These are phyloP conservation scores for Papiliotrema nemorosa DNA, from an alignment of 1,284 basidiomycete species.

Conservation along the genomic window DNA sequence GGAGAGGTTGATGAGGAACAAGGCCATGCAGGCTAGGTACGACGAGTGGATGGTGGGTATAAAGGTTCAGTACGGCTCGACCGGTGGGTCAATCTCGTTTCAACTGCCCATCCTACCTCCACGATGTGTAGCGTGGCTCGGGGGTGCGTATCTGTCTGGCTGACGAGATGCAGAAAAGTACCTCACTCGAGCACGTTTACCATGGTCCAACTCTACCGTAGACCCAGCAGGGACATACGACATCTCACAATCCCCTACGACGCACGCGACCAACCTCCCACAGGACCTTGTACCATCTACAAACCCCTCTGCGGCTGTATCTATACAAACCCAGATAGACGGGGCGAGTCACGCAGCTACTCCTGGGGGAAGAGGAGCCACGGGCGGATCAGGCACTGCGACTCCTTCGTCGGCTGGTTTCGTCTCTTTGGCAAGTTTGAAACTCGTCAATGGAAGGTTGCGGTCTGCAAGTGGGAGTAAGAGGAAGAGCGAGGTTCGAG, in stretches of 20 bases:
- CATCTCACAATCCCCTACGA: not conserved
- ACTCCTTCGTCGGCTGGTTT: slow-evolving; percentile 30
- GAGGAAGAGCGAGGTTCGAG: no score
- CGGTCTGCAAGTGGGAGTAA: not conserved
- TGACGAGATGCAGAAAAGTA: slow-evolving; percentile 36
- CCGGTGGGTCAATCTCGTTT: slow-evolving; percentile 26
- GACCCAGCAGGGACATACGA: slow-evolving; percentile 4
- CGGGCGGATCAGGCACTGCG: slow-evolving; percentile 16
- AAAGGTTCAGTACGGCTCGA: slow-evolving; percentile 34
- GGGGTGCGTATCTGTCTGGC: not conserved
- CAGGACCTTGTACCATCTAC: not conserved
- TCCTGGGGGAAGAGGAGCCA: not conserved
- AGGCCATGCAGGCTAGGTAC: slow-evolving; percentile 40
- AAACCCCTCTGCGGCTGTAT: not conserved
- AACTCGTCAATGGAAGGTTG: slow-evolving; percentile 16
- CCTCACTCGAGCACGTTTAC: slow-evolving; percentile 37
- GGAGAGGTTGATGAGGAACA: slow-evolving; percentile 38
- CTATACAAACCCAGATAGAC: not conserved
- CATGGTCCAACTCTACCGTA: slow-evolving; percentile 19
- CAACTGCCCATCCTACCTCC: not conserved
- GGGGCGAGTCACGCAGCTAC: not conserved
- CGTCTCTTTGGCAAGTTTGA: slow-evolving; percentile 21
- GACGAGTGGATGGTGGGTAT: slow-evolving; percentile 38
- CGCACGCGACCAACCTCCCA: not conserved
- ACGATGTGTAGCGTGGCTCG: not conserved